phyloP scores from a whole-genome alignment of 2,329 filamentous ascomycete genomes.

The Incumbomyces delicatus region DNA sequence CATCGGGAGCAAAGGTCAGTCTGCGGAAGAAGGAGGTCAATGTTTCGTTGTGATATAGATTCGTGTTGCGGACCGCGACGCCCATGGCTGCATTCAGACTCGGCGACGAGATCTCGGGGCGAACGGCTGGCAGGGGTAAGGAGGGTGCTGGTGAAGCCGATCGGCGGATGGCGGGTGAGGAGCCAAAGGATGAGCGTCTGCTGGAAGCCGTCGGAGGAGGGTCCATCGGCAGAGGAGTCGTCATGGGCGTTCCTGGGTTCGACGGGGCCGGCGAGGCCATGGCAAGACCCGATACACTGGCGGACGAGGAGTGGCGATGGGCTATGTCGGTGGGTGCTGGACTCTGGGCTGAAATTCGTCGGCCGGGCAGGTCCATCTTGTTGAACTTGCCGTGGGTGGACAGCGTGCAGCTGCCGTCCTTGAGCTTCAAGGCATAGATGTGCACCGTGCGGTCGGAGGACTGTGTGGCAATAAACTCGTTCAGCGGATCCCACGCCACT shows the following conservation, averaged over 20 bases:
- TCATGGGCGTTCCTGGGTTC: slow-evolving; percentile 86
- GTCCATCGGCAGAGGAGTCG: slow-evolving; percentile 87
- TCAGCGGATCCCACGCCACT: slow-evolving; percentile 94
- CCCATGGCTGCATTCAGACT: slow-evolving; percentile 47
- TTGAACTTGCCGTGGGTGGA: slow-evolving; percentile 69
- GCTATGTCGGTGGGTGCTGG: slow-evolving; percentile 79
- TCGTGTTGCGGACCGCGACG: slow-evolving; percentile 68
- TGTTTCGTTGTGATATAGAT: slow-evolving; percentile 91
- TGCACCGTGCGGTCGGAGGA: slow-evolving; percentile 97
- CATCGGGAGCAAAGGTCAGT: slow-evolving; percentile 88
- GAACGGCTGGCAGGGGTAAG: slow-evolving; percentile 86
- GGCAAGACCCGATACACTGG: slow-evolving; percentile 37
- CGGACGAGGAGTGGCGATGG: slow-evolving; percentile 47
- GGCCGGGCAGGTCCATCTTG: slow-evolving; percentile 85
- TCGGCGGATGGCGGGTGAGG: slow-evolving; percentile 64
- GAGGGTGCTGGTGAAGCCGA: slow-evolving; percentile 91
- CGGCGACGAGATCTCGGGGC: slow-evolving; percentile 82
- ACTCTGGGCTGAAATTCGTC: slow-evolving; percentile 82
- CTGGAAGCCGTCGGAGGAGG: slow-evolving; percentile 77
- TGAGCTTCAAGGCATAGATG: slow-evolving; percentile 91
- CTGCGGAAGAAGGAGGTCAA: slow-evolving; percentile 94
- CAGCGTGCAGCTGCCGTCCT: slow-evolving; percentile 88
- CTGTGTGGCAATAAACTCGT: slow-evolving; percentile 96
- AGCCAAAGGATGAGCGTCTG: slow-evolving; percentile 83
- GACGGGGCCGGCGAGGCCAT: slow-evolving; percentile 79